Percentiles rank a stretch among this genome's conserved stretches.
Conservation (phyloP, 768 basidiomycete genomes). For the Xerocomellus amylosporus region DNA sequence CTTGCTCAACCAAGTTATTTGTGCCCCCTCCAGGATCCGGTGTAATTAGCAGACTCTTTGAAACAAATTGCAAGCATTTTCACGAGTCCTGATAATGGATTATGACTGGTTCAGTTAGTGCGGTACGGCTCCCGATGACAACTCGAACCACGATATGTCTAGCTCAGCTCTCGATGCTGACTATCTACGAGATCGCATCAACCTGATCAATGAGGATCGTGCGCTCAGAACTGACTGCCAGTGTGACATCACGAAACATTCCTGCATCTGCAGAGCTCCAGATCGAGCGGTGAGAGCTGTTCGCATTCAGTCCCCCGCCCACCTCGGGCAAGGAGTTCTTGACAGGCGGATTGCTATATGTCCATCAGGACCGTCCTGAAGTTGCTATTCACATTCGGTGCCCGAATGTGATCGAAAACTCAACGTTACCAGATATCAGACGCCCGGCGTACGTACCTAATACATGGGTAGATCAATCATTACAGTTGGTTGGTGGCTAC, state of each 20-base stretch:
- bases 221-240: constrained; percentile 51
- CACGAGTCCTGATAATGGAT: neutral
- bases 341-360: constrained; percentile 50
- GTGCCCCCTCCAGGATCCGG: too few species aligned
- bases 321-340: constrained; percentile 75
- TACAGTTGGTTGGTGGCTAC: constrained; percentile 2
- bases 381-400: constrained; percentile 38
- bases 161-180: neutral
- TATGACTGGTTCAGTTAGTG: neutral
- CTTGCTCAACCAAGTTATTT: neutral
- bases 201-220: constrained; percentile 43
- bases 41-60: neutral
- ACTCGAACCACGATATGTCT: constrained; percentile 8
- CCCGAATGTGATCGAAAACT: constrained; percentile 16
- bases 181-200: constrained; percentile 18
- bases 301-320: constrained; percentile 50
- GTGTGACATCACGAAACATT: constrained; percentile 15
- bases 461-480: constrained; percentile 40
- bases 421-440: constrained; percentile 36
- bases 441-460: constrained; percentile 27
- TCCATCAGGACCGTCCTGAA: constrained; percentile 41
- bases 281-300: constrained; percentile 55
- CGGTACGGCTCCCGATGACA: neutral
- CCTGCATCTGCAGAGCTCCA: constrained; percentile 40
- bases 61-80: neutral